Conservation (phyloP, 2,329 filamentous ascomycete genomes). For the Ceratocystis cubensis region DNA sequence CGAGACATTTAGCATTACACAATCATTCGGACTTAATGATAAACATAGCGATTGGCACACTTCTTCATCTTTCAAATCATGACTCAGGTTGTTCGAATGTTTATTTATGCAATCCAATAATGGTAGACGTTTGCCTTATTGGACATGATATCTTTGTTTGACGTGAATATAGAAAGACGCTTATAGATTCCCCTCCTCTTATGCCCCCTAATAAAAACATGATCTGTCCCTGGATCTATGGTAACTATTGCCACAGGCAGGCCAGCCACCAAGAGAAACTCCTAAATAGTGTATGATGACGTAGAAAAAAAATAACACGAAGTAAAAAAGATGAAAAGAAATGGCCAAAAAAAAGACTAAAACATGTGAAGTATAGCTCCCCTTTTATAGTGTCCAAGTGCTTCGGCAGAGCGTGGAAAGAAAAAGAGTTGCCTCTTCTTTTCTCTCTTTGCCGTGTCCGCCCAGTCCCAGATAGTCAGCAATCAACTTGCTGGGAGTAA, state of each 20-base stretch:
- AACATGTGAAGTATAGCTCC: slow-evolving; percentile 8
- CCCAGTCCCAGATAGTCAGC: neutral
- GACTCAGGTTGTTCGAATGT: neutral
- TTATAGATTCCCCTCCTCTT: neutral
- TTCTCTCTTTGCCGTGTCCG: slow-evolving; percentile 7
- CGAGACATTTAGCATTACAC: neutral
- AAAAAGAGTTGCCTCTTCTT: slow-evolving; percentile 21
- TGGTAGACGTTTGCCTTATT: neutral
- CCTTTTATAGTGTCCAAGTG: slow-evolving; percentile 20
- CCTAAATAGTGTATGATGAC: neutral
- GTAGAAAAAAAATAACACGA: neutral
- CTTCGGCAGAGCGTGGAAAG: slow-evolving; percentile 22
- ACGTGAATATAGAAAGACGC: neutral
- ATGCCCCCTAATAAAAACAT: neutral
- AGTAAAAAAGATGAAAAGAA: slow-evolving; percentile 1
- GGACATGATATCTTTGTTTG: neutral
- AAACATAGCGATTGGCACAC: neutral
- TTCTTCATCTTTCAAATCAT: too few species aligned
- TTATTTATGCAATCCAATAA: neutral
- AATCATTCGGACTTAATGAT: neutral
- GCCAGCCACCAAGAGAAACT: neutral
- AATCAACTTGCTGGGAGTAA: neutral
- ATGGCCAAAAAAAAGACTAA: neutral
- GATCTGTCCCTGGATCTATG: neutral
- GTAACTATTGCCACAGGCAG: neutral